Conservation (phyloP, 2,329 filamentous ascomycete genomes). For the Harringtonia aguacate region DNA sequence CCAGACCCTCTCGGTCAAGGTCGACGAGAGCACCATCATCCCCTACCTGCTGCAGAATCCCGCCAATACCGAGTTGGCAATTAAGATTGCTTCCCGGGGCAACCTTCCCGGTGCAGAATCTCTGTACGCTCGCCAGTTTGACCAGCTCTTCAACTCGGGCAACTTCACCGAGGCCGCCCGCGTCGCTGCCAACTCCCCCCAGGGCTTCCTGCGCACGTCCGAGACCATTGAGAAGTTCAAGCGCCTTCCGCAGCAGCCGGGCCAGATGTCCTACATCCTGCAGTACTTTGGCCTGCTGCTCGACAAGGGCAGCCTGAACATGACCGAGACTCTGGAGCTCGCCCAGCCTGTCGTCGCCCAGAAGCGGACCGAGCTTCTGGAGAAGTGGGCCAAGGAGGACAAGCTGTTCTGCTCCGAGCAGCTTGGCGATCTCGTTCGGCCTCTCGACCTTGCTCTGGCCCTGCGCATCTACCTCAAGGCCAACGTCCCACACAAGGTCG, state of each 20-base stretch:
- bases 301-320: conserved; percentile 88
- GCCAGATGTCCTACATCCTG: conserved; percentile 85
- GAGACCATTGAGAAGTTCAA: conserved; percentile 97
- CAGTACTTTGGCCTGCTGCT: conserved; percentile 97
- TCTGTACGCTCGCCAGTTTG: conserved; percentile 86
- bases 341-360: conserved; percentile 87
- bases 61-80: conserved; percentile 83
- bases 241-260: conserved; percentile 65
- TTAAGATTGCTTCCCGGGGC: conserved; percentile 91
- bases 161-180: conserved; percentile 86
- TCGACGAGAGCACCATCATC: conserved; percentile 85
- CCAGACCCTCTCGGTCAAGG: conserved; percentile 86
- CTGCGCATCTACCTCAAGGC: conserved; percentile 84
- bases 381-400: conserved; percentile 96
- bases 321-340: conserved; percentile 87
- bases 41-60: conserved; percentile 95
- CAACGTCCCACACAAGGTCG: conserved; percentile 84
- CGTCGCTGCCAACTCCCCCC: conserved; percentile 90
- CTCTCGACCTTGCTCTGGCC: conserved; percentile 81
- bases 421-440: conserved; percentile 84
- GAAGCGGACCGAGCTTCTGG: conserved; percentile 87
- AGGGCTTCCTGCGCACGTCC: conserved; percentile 86
- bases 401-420: conserved; percentile 96
- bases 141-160: conserved; percentile 69
- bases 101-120: conserved; percentile 90